These are phyloP conservation scores for Mycena polygramma DNA, from an alignment of 768 basidiomycete species.

Conservation along the genomic window DNA sequence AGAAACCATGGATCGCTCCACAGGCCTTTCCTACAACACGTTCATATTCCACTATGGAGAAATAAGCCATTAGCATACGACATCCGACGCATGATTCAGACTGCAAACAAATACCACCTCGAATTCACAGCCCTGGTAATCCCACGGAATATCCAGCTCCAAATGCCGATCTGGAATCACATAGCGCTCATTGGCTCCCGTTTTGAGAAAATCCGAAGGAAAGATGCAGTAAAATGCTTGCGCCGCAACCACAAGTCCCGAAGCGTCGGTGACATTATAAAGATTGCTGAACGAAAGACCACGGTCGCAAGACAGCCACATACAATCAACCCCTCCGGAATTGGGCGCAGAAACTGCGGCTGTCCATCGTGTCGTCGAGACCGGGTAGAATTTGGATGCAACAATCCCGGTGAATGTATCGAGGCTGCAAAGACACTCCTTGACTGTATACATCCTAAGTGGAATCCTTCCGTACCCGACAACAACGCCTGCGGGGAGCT, in stretches of 20 bases:
- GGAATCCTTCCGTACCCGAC: background rate
- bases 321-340: background rate
- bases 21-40: no score
- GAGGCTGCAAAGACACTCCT: background rate
- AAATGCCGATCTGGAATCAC: background rate
- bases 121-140: no score
- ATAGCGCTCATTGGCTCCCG: background rate
- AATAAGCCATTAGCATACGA: no score
- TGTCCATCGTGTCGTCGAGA: no score
- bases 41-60: no score
- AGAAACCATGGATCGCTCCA: no score
- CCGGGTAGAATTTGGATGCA: no score
- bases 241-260: background rate
- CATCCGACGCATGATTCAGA: no score
- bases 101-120: no score
- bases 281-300: background rate
- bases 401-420: background rate
- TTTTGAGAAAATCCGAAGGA: background rate
- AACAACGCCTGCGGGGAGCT: background rate
- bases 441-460: background rate
- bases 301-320: background rate
- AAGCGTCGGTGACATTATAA: background rate
- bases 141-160: no score
- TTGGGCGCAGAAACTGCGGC: background rate
- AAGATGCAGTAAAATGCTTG: background rate